Conservation (phyloP, 2,329 filamentous ascomycete genomes). For the Penicillium expansum region DNA sequence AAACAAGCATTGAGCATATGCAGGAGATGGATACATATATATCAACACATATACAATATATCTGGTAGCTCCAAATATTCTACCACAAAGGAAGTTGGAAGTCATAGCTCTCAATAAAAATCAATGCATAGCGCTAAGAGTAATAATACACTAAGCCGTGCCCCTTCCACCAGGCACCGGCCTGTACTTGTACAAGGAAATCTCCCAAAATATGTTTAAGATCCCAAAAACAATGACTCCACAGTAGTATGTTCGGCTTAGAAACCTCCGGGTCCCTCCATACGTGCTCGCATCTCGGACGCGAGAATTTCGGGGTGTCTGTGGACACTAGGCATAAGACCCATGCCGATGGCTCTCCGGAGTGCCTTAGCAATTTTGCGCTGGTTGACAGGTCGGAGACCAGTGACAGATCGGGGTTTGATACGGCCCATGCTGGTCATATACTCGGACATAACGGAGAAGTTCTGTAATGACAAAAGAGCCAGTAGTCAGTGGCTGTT, state of each 20-base stretch:
- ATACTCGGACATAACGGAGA: constrained; percentile 85
- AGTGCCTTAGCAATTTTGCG: constrained; percentile 91
- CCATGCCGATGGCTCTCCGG: constrained; percentile 80
- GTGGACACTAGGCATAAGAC: constrained; percentile 88
- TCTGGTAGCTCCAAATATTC: too few species aligned
- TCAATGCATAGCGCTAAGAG: constrained; percentile 18
- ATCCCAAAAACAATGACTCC: background rate
- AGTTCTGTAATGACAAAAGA: constrained; percentile 63
- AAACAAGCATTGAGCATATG: background rate
- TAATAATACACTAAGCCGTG: constrained; percentile 24
- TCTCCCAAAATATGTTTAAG: background rate
- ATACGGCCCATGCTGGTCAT: constrained; percentile 83
- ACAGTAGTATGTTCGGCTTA: constrained; percentile 13
- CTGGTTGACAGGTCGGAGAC: constrained; percentile 84
- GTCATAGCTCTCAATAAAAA: constrained; percentile 1
- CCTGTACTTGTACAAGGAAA: constrained; percentile 19
- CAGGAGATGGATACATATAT: too few species aligned
- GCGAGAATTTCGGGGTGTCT: constrained; percentile 77
- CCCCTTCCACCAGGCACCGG: constrained; percentile 8
- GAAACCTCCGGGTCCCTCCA: constrained; percentile 21
- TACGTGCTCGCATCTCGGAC: constrained; percentile 30
- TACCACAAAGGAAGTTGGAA: background rate
- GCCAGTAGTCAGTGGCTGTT: constrained; percentile 8
- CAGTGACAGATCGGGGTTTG: constrained; percentile 70
- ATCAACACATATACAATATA: too few species aligned